Evolutionary conservation across 2,329 filamentous ascomycete genomes (phyloP).

Genomic region (Aureobasidium sp.): DNA sequence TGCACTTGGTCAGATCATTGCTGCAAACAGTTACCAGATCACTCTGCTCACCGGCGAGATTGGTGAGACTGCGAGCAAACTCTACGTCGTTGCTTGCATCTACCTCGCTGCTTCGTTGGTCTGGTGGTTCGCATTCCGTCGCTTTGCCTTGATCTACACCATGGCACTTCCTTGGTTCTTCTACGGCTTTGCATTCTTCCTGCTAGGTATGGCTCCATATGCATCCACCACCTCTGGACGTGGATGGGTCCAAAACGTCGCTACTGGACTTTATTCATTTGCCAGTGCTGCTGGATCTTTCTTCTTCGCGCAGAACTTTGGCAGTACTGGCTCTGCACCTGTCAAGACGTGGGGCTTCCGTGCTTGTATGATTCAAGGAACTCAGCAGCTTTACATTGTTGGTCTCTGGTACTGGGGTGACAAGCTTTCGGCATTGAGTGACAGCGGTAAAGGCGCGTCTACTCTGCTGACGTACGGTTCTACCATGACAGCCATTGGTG

Average conservation of each 20-base stretch:
- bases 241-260: slow-evolving; percentile 54
- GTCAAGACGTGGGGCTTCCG: slow-evolving; percentile 62
- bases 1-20: slow-evolving; percentile 56
- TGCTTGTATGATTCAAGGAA: slow-evolving; percentile 59
- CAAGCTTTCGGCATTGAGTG: slow-evolving; percentile 42
- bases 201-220: slow-evolving; percentile 58
- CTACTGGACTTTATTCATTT: slow-evolving; percentile 54
- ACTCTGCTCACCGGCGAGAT: slow-evolving; percentile 59
- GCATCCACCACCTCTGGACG: slow-evolving; percentile 33
- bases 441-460: slow-evolving; percentile 33
- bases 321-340: slow-evolving; percentile 46
- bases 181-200: slow-evolving; percentile 56
- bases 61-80: slow-evolving; percentile 51
- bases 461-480: slow-evolving; percentile 20
- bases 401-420: slow-evolving; percentile 62
- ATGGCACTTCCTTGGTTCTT: slow-evolving; percentile 57
- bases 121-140: slow-evolving; percentile 59
- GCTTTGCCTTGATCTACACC: slow-evolving; percentile 49
- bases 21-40: slow-evolving; percentile 62
- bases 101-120: slow-evolving; percentile 52
- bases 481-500: slow-evolving; percentile 43
- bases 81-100: slow-evolving; percentile 55
- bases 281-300: slow-evolving; percentile 58
- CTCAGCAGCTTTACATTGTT: slow-evolving; percentile 59
- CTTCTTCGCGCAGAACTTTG: slow-evolving; percentile 62